Evolutionary conservation across 2,329 filamentous ascomycete genomes (phyloP).

Genomic region (Fusarium sp.): DNA sequence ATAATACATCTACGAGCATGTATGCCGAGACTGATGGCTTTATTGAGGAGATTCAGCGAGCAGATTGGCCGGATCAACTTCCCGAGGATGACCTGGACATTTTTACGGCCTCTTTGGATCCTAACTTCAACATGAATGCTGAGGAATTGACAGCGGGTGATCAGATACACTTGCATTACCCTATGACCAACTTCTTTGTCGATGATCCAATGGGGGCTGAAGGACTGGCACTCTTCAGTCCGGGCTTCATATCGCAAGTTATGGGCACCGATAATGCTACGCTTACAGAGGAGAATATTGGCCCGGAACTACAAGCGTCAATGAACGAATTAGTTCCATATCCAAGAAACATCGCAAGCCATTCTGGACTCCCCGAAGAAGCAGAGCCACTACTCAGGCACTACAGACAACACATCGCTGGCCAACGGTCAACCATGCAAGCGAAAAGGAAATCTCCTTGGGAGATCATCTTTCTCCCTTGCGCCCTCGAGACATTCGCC

Average conservation of each 20-base stretch:
- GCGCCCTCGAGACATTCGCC: constrained; percentile 55
- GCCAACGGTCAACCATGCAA: constrained; percentile 45
- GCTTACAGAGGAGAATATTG: not conserved
- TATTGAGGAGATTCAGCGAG: constrained; percentile 37
- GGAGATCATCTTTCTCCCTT: constrained; percentile 57
- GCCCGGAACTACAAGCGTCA: not conserved
- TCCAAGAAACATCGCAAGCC: not conserved
- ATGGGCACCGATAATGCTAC: constrained; percentile 21
- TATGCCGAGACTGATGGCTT: constrained; percentile 34
- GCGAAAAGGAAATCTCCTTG: constrained; percentile 55
- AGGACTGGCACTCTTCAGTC: constrained; percentile 37
- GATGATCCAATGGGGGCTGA: constrained; percentile 40
- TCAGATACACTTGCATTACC: constrained; percentile 23
- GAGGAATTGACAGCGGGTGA: constrained; percentile 5
- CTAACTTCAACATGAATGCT: constrained; percentile 2
- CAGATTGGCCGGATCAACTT: constrained; percentile 40
- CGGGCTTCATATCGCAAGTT: constrained; percentile 38
- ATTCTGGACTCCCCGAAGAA: constrained; percentile 31
- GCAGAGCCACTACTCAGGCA: constrained; percentile 46
- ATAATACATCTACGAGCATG: constrained; percentile 22
- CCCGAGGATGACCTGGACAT: constrained; percentile 36
- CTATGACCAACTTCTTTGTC: constrained; percentile 33
- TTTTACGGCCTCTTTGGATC: constrained; percentile 33
- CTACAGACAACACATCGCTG: constrained; percentile 45
- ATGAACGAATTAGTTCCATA: not conserved